Evolutionary conservation across 1,284 basidiomycete species (phyloP).

Genomic region (Tilletia horrida): DNA sequence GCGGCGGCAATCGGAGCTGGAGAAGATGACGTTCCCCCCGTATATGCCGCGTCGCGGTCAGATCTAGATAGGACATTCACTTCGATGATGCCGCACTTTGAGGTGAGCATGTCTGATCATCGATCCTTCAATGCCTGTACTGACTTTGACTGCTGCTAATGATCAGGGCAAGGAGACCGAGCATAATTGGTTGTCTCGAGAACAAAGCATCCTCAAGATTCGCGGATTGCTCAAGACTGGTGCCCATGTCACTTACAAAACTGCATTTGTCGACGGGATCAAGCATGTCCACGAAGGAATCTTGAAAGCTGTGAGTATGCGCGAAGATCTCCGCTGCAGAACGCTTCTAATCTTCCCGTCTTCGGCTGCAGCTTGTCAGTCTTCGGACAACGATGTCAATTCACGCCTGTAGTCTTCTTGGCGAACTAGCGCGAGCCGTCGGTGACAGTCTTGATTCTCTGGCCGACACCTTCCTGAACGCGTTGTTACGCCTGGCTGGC

Average conservation of each 20-base stretch:
- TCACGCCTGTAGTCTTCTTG: constrained; percentile 74
- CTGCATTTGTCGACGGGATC: constrained; percentile 71
- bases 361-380: constrained; percentile 68
- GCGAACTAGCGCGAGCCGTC: constrained; percentile 64
- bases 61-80: constrained; percentile 83
- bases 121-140: constrained; percentile 1
- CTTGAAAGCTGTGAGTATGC: constrained; percentile 72
- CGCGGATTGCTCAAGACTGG: constrained; percentile 88
- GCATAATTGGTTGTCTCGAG: constrained; percentile 87
- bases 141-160: constrained; percentile 11
- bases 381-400: constrained; percentile 85
- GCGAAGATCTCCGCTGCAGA: too few species aligned
- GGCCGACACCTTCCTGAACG: constrained; percentile 63
- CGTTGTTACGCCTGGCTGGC: constrained; percentile 79
- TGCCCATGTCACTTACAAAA: constrained; percentile 68
- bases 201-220: constrained; percentile 72
- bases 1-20: neutral
- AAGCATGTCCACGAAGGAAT: constrained; percentile 78
- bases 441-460: constrained; percentile 63
- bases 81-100: constrained; percentile 73
- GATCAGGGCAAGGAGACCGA: constrained; percentile 86
- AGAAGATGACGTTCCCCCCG: constrained; percentile 39
- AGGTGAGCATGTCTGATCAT: constrained; percentile 59
- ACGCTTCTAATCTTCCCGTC: too few species aligned
- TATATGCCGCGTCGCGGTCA: constrained; percentile 73